Evolutionary conservation across 768 basidiomycete species (phyloP), one percentile per base, ranked within the genome.

Genomic region (Leucogyrophana mollusca): DNA sequence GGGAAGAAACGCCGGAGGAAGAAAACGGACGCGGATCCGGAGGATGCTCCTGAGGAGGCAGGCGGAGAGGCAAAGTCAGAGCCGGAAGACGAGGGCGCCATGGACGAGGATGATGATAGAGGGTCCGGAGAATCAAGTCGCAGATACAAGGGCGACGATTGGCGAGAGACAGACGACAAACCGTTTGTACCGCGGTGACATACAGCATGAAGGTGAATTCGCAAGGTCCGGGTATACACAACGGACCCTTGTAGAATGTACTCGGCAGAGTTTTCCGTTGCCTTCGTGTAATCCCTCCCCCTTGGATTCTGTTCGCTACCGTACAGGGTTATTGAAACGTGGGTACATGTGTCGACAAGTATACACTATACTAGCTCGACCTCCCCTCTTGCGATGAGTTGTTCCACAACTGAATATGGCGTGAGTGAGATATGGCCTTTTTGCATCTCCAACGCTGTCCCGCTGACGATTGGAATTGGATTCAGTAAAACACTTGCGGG

Each of bases 351-450:
- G 47, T 46, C 46, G 56, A 52, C 52, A 47, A 48, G 43, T 49
- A 45, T 41, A 50, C 49, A 51, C 53, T 69, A 93, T 35, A 92
- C 83, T 25, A 93, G 73, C 61, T 90, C 87, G 4, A 85, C 84
- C 59, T 86, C 82, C 43, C 85, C 89, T 58, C 83, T 70, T 30
- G 73, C 68, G 34, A 93, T 72, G 10, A 91, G 76, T 27, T 87
- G 77, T 55, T 93, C 86, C 4, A 93, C 82, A 16, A 86, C 76
- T 20, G 74, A 72, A 64, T 89, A 96, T 17, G 84, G 86, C 14
- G 87, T 76, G 14, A 95, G 59, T 34, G 90, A 87, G 46, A 94
- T 90, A 49, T 90, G 85, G 8, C 86, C 90, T 56, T 85, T 87
- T 42, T 79, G 73, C 75, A 95, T 81, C 30, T 87, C 81, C 46